Evolutionary conservation across 2,329 filamentous ascomycete species (phyloP).

Genomic region (Diplodia scrobiculata): DNA sequence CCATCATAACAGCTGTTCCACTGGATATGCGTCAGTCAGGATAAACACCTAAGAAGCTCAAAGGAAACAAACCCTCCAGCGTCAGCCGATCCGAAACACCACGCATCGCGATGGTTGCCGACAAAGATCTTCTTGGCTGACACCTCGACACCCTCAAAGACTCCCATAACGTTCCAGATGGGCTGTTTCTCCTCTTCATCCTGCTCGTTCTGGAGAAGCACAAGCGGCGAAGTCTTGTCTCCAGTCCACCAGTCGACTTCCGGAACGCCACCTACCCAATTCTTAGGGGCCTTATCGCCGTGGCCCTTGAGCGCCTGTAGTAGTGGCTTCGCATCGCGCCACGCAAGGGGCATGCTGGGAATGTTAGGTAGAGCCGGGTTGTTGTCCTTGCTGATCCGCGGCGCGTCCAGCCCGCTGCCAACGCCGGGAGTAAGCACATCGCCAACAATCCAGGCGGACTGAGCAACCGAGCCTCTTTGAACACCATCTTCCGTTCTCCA

Average conservation of each 20-base stretch:
- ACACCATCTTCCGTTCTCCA: constrained; percentile 82
- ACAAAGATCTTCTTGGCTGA: constrained; percentile 80
- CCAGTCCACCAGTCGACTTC: constrained; percentile 84
- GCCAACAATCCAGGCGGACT: constrained; percentile 81
- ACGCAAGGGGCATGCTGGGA: constrained; percentile 85
- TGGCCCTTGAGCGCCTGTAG: constrained; percentile 74
- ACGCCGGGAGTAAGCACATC: constrained; percentile 91
- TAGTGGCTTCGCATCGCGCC: constrained; percentile 81
- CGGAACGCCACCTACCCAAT: constrained; percentile 77
- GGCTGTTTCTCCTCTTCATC: constrained; percentile 79
- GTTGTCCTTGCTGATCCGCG: constrained; percentile 69
- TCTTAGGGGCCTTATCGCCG: constrained; percentile 67
- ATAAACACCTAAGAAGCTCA: background rate
- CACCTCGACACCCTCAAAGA: constrained; percentile 82
- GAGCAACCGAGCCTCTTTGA: constrained; percentile 76
- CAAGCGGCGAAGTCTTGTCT: constrained; percentile 64
- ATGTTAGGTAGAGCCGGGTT: constrained; percentile 76
- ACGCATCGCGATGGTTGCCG: constrained; percentile 90
- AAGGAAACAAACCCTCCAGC: constrained; percentile 57
- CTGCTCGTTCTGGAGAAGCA: constrained; percentile 82
- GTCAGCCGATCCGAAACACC: constrained; percentile 84
- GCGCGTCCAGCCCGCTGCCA: constrained; percentile 67
- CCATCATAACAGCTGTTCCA: constrained; percentile 87
- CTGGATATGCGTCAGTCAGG: constrained; percentile 46
- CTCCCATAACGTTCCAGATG: constrained; percentile 89